Conservation (phyloP, 129 eudicot genomes). For the Pittosporum tobira region DNA sequence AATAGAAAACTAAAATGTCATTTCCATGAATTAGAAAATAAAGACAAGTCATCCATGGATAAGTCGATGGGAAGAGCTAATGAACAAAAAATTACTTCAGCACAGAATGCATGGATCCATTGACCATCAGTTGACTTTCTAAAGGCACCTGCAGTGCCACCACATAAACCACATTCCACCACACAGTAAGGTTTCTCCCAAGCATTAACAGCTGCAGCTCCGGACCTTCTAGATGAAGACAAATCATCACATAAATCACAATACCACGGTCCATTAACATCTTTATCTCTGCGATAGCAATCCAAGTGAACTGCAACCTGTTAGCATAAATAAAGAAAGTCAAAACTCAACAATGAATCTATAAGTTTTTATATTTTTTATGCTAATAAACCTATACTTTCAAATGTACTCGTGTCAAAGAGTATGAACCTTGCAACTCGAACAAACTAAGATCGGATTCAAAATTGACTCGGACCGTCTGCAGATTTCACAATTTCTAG, state of each 20-base stretch:
- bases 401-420: not conserved
- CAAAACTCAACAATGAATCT: not conserved
- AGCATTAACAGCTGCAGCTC: constrained; percentile 28
- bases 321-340: constrained; percentile 8
- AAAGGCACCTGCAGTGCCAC: constrained; percentile 88
- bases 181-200: constrained; percentile 40
- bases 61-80: constrained; percentile 10
- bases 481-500: constrained; percentile 78
- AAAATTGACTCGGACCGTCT: constrained; percentile 67
- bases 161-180: constrained; percentile 84
- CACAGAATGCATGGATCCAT: constrained; percentile 98
- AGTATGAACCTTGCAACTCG: constrained; percentile 79
- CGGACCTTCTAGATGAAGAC: constrained; percentile 49
- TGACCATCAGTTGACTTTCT: constrained; percentile 80
- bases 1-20: constrained; percentile 10
- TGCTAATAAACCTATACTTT: not conserved
- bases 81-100: constrained; percentile 55
- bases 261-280: constrained; percentile 86
- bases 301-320: constrained; percentile 96
- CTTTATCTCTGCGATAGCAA: constrained; percentile 80
- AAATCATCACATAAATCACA: constrained; percentile 90
- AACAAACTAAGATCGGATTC: constrained; percentile 72
- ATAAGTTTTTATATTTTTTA: not conserved
- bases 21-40: not conserved
- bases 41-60: not conserved